A percentile compares a stretch with the other conserved stretches of the same genome.
These are phyloP conservation scores for Neofusicoccum ribis DNA, from an alignment of 2,329 filamentous ascomycete species.

Conservation along the genomic window DNA sequence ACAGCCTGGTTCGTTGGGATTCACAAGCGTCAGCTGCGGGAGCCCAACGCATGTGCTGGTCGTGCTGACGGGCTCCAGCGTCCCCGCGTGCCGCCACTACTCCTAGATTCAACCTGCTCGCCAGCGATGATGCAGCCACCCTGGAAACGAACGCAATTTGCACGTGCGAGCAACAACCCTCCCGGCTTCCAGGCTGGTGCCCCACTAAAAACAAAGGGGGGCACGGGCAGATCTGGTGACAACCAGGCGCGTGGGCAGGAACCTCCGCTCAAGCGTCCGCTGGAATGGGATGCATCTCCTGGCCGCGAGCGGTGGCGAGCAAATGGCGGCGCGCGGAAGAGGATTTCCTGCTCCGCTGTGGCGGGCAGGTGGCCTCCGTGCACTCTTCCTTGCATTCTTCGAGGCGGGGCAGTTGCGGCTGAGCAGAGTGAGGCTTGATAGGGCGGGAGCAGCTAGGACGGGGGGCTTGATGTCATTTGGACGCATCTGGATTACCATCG, in stretches of 20 bases:
- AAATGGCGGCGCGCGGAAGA: neutral
- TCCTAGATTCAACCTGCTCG: neutral
- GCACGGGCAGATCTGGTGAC: neutral
- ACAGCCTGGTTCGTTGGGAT: conserved; percentile 2
- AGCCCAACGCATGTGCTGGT: neutral
- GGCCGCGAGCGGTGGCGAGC: too few relatives aligned
- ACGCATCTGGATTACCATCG: conserved; percentile 5
- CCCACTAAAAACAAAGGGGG: neutral
- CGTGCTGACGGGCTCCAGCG: neutral
- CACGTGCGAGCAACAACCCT: neutral
- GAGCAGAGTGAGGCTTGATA: neutral
- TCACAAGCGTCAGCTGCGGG: conserved; percentile 9
- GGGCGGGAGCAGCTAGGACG: neutral
- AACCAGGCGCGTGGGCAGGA: neutral
- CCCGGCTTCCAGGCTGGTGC: too few relatives aligned
- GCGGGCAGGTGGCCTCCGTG: neutral
- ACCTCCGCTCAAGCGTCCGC: too few relatives aligned
- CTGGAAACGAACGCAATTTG: neutral
- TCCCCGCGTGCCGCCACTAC: neutral
- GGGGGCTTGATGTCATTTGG: conserved; percentile 4
- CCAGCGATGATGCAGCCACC: neutral
- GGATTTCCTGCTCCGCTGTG: neutral
- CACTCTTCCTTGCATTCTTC: neutral
- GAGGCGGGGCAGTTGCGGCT: conserved; percentile 3
- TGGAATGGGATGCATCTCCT: too few relatives aligned